Percentiles rank a stretch among this genome's conserved stretches.
These are phyloP conservation scores for Prosopis cineraria DNA, from an alignment of 306 rosid species.

Conservation along the genomic window DNA sequence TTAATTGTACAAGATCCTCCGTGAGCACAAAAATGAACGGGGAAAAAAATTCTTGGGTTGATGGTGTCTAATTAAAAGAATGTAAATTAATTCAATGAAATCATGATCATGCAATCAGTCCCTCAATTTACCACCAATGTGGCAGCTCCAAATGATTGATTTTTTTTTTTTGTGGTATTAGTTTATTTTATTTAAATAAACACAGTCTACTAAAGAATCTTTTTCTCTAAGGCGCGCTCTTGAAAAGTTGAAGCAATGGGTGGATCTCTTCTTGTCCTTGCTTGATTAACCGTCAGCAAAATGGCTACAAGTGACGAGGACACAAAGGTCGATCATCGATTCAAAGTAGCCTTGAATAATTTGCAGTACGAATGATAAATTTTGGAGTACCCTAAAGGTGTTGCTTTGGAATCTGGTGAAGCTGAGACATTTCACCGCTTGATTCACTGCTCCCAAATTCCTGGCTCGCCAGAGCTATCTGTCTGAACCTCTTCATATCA, in stretches of 20 bases:
- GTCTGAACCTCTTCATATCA: conserved; percentile 69
- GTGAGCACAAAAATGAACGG: background rate
- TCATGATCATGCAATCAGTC: background rate
- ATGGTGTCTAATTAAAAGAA: background rate
- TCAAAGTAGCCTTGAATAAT: background rate
- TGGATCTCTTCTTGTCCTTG: background rate
- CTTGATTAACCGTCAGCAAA: background rate
- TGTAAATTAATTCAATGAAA: background rate
- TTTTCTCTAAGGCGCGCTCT: background rate
- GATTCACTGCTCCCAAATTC: conserved; percentile 57
- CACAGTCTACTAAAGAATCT: background rate
- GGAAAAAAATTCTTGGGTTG: background rate
- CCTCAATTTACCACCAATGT: background rate
- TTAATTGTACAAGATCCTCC: background rate
- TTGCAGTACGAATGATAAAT: background rate
- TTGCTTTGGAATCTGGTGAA: background rate
- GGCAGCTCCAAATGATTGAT: background rate
- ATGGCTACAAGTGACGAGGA: background rate
- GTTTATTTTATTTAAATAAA: background rate
- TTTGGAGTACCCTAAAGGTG: background rate
- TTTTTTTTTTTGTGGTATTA: background rate
- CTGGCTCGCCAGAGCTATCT: conserved; percentile 50
- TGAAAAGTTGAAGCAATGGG: background rate
- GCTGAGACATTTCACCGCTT: conserved; percentile 35
- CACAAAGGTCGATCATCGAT: background rate